Percentiles rank a stretch among this genome's conserved stretches.
phyloP scores from a whole-genome alignment of 306 rosid species.

The Quercus mongolica region DNA sequence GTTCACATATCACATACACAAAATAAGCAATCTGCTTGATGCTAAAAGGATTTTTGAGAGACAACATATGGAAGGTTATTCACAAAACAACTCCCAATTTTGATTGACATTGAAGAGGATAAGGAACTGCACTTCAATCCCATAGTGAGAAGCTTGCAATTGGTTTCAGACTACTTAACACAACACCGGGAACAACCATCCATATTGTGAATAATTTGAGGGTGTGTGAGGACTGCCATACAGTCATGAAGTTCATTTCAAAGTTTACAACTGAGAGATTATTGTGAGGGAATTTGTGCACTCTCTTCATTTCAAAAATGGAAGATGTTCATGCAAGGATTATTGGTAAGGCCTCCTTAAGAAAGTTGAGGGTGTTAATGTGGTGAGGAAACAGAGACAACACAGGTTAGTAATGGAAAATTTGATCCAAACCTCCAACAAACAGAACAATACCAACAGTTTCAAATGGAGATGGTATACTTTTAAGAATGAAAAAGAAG shows the following conservation, averaged over 20 bases:
- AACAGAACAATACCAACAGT: too few relatives aligned
- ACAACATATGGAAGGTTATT: constrained; percentile 41
- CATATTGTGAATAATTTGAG: constrained; percentile 52
- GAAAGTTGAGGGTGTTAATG: neutral
- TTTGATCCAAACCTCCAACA: too few relatives aligned
- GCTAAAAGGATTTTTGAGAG: constrained; percentile 40
- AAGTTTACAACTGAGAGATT: constrained; percentile 38
- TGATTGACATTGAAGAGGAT: constrained; percentile 51
- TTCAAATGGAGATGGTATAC: too few relatives aligned
- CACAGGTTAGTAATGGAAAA: too few relatives aligned
- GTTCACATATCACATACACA: constrained; percentile 39
- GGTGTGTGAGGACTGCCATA: constrained; percentile 69
- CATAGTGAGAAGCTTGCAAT: constrained; percentile 7
- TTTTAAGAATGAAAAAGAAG: too few relatives aligned
- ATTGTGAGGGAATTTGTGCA: constrained; percentile 54
- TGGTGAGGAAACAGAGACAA: too few relatives aligned
- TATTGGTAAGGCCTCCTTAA: constrained; percentile 42
- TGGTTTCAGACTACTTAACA: constrained; percentile 54
- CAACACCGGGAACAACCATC: constrained; percentile 50
- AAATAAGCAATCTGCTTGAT: constrained; percentile 36
- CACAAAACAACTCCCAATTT: constrained; percentile 25
- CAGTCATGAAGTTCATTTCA: constrained; percentile 52
- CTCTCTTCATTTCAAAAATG: constrained; percentile 54
- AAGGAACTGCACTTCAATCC: constrained; percentile 44
- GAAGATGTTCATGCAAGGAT: constrained; percentile 56